These are phyloP conservation scores for maize (Zea mays) DNA, from an alignment of 176 grass and related monocot genomes.

Conservation along the genomic window Zm-B73-REFERENCE-NAM-5.0 NC_050096.1:12186001-12186500, in stretches of 20 bases:
- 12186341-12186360: constrained; percentile 89
- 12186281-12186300: constrained; percentile 96
- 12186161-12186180: constrained; percentile 13
- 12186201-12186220: constrained; percentile 10
- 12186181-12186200: not conserved
- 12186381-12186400: constrained; percentile 84
- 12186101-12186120: constrained; percentile 11
- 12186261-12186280: constrained; percentile 99
- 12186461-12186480: constrained; percentile 36
- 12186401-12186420: constrained; percentile 79
- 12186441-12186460: constrained; percentile 21
- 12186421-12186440: constrained; percentile 26
- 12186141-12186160: constrained; percentile 22
- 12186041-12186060: constrained; percentile 18
- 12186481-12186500: constrained; percentile 91
- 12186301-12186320: constrained; percentile 99
- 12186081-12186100: constrained; percentile 5
- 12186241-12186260: constrained; percentile 75
- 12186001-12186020: constrained; percentile 7
- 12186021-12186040: constrained; percentile 7
- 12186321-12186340: constrained; percentile 94
- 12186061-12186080: not conserved
- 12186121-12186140: constrained; percentile 6
- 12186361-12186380: constrained; percentile 73
- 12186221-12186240: constrained; percentile 9